A percentile compares a stretch with the other conserved stretches of the same genome.
Conservation (phyloP, 169 alveolate species). For the Plasmodium coatneyi region DNA sequence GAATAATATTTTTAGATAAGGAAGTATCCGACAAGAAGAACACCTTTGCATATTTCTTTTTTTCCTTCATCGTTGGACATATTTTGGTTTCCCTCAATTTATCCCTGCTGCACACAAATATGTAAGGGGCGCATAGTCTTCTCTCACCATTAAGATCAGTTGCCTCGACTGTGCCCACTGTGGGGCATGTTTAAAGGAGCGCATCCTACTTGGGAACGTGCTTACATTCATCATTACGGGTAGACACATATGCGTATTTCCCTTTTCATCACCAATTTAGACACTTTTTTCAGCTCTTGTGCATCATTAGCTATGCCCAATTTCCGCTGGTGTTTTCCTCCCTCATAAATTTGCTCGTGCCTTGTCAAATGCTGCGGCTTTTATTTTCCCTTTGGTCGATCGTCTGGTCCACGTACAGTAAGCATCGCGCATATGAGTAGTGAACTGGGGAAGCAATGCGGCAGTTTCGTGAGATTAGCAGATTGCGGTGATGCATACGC, state of each 20-base stretch:
- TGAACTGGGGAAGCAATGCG: background rate
- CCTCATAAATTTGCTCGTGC: conserved; percentile 24
- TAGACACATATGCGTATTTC: background rate
- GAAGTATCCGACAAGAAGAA: conserved; percentile 47
- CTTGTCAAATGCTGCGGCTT: conserved; percentile 21
- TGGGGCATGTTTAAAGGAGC: background rate
- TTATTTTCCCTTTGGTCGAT: conserved; percentile 31
- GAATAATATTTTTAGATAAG: conserved; percentile 59
- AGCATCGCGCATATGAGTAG: background rate
- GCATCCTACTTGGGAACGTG: background rate
- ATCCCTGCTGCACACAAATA: conserved; percentile 60
- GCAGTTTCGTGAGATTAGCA: background rate
- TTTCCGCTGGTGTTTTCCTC: conserved; percentile 49
- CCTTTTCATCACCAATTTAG: conserved; percentile 12
- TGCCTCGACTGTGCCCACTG: background rate
- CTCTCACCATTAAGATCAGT: background rate
- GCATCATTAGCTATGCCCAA: conserved; percentile 54
- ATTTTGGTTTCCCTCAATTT: conserved; percentile 62
- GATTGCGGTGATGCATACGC: background rate
- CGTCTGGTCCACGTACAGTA: conserved; percentile 66
- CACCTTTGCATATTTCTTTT: conserved; percentile 53
- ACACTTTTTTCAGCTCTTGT: conserved; percentile 56
- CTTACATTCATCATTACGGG: background rate
- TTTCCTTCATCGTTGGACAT: conserved; percentile 47
- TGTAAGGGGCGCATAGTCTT: background rate